Evolutionary conservation across 2,329 filamentous ascomycete genomes (phyloP), one percentile per base, ranked within the genome.

Genomic region (Fusarium sp.): DNA sequence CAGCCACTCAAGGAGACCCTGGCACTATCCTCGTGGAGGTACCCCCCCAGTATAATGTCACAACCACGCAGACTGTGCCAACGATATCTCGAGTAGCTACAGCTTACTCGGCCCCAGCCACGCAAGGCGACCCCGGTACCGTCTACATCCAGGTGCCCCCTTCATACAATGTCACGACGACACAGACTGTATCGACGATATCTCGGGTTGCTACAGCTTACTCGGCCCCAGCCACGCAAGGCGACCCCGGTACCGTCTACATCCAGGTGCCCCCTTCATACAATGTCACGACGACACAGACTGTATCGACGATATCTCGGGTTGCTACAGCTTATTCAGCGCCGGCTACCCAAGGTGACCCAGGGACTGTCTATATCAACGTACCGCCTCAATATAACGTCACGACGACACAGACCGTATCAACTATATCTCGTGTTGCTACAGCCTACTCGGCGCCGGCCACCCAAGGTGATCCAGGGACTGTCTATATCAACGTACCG

Each of bases 241-340:
- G 58, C 14, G 61, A 64, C 8, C 61, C 61, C 1, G 39, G 39
- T 2, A 64, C 61, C 2, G n/a, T 64, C 7, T 15, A 43, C 2
- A 45, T 66, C 8, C 13, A 65, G 17, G 31, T 56, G 7, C 61
- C 61, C 1, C n/a, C 40, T 9, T 33, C 36, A 4, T 40, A 60
- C 9, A 63, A 55, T 14, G 44, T 63, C 14, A 63, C 60, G 1
- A 39, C 24, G 13, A 64, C 61, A 5, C 11, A 33, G 17, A 46
- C 42, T 5, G 44, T 59, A 10, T 34, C 26, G 13, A 59, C 59
- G 3, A 59, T 63, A 20, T 49, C 34, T 15, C 26, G 48, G 15
- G 20, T 18, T 5, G 18, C 3, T 4, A 59, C 49, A 4, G 20
- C 56, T 14, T 58, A 52, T n/a, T 15, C 17, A 8, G 33, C 58